Conservation (phyloP, 768 basidiomycete genomes). For the Termitomyces sp. region DNA sequence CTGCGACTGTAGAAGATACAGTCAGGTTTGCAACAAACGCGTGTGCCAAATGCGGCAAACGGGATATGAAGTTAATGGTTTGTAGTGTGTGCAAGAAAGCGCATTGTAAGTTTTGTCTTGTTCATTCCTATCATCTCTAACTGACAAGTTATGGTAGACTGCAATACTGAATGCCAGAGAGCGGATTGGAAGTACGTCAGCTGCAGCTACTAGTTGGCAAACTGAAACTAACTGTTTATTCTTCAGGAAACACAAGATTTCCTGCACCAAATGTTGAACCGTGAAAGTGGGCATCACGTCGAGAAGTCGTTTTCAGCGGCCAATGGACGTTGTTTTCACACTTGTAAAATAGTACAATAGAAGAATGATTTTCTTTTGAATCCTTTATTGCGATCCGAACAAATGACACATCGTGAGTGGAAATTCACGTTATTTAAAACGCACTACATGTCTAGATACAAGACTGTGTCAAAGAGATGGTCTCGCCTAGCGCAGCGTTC, state of each 20-base stretch:
- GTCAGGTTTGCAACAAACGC: conserved; percentile 23
- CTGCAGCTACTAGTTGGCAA: background rate
- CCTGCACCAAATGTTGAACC: background rate
- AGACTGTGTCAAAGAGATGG: background rate
- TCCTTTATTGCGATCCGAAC: background rate
- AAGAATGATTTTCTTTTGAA: background rate
- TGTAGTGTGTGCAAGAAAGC: conserved; percentile 21
- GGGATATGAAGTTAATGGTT: conserved; percentile 19
- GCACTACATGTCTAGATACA: conserved; percentile 9
- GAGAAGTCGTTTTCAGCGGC: background rate
- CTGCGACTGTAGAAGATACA: conserved; percentile 8
- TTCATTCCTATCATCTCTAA: no score
- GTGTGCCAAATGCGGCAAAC: conserved; percentile 21
- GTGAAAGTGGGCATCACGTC: background rate
- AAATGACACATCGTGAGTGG: background rate
- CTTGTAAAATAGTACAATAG: no score
- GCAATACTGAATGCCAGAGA: conserved; percentile 2
- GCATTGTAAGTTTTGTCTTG: conserved; percentile 17
- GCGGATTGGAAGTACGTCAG: conserved; percentile 6
- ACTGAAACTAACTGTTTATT: conserved; percentile 10
- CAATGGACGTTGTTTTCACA: background rate
- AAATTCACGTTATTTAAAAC: conserved; percentile 7
- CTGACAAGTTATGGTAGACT: background rate
- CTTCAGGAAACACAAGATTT: conserved; percentile 5
- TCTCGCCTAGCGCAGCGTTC: background rate